Conservation (phyloP, 768 basidiomycete species). For the Boletellus emodensis region DNA sequence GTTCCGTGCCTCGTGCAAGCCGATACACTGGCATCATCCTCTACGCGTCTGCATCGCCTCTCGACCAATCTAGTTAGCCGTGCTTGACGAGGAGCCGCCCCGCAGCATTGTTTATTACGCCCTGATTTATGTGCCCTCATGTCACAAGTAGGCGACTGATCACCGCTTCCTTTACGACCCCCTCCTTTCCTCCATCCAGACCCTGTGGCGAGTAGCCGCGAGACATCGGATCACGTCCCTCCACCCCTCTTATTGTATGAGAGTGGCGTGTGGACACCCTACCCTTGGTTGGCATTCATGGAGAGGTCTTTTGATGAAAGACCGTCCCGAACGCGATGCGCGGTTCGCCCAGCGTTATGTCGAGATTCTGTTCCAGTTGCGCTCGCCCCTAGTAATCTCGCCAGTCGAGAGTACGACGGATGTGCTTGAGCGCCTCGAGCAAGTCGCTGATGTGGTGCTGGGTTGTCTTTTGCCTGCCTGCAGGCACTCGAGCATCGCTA, state of each 20-base stretch:
- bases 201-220: slow-evolving; percentile 18
- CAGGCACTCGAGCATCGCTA: no score
- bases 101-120: slow-evolving; percentile 42
- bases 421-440: slow-evolving; percentile 24
- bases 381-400: slow-evolving; percentile 31
- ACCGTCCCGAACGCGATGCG: slow-evolving; percentile 14
- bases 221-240: slow-evolving; percentile 21
- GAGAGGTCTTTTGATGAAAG: slow-evolving; percentile 24
- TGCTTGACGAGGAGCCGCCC: slow-evolving; percentile 23
- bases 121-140: slow-evolving; percentile 35
- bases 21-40: slow-evolving; percentile 63
- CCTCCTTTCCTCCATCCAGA: slow-evolving; percentile 12
- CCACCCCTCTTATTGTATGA: slow-evolving; percentile 34
- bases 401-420: slow-evolving; percentile 34
- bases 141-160: slow-evolving; percentile 41
- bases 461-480: background rate
- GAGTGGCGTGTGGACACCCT: slow-evolving; percentile 18
- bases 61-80: slow-evolving; percentile 21
- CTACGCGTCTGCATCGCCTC: slow-evolving; percentile 16
- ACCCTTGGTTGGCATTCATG: slow-evolving; percentile 19
- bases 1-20: slow-evolving; percentile 75
- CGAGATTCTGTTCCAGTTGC: slow-evolving; percentile 11
- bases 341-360: background rate
- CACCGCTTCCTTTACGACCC: slow-evolving; percentile 36
- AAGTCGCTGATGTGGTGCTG: slow-evolving; percentile 10